These are phyloP conservation scores for Cryptococcus neoformans DNA, from an alignment of 1,284 basidiomycete species.

Conservation along the genomic window DNA sequence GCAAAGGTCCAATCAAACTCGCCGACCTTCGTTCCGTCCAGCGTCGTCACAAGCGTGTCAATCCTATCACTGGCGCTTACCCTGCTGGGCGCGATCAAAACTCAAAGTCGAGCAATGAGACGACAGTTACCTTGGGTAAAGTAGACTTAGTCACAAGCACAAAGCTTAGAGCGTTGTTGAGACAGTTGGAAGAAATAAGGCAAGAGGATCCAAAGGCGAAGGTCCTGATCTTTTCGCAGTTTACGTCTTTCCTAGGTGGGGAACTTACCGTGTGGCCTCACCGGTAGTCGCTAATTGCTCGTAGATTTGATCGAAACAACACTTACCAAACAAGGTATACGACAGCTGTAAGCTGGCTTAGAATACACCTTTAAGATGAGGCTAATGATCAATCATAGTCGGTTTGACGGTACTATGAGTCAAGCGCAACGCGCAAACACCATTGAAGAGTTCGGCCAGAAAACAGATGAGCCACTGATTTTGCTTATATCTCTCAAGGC, in stretches of 20 bases:
- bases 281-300: conserved; percentile 5
- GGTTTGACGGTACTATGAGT: conserved; percentile 94
- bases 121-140: conserved; percentile 57
- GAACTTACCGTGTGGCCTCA: background rate
- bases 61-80: conserved; percentile 33
- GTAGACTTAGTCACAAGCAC: conserved; percentile 86
- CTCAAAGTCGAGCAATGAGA: conserved; percentile 15
- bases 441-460: conserved; percentile 68
- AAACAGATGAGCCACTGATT: conserved; percentile 67
- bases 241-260: conserved; percentile 60
- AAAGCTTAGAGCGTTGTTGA: conserved; percentile 51
- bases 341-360: conserved; percentile 55
- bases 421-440: conserved; percentile 75
- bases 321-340: conserved; percentile 68
- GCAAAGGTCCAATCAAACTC: conserved; percentile 37
- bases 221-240: conserved; percentile 83
- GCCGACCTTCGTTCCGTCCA: conserved; percentile 39
- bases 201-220: conserved; percentile 67
- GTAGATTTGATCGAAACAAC: conserved; percentile 71
- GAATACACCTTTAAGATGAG: background rate
- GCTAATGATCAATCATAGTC: conserved; percentile 28
- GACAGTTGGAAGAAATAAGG: conserved; percentile 39
- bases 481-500: conserved; percentile 89
- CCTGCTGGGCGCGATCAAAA: conserved; percentile 15
- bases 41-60: conserved; percentile 46